Base-by-base conservation (phyloP, 192 early-diverging fungal species). In the Chytriomyces hyalinus region DNA sequence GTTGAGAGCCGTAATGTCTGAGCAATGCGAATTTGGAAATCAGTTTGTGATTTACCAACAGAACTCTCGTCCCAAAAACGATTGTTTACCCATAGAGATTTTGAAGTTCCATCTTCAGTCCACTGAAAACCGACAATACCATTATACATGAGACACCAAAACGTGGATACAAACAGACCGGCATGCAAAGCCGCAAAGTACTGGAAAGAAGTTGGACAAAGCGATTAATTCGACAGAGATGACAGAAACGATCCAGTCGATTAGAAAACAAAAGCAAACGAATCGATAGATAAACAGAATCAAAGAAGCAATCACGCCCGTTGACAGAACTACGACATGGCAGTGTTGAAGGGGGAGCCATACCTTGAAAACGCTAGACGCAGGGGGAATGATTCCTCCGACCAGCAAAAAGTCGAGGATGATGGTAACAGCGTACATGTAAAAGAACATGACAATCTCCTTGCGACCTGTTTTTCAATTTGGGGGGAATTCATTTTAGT, bases 371-470 rank as follows among this genome's bases (percentile, higher is more conserved):
- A 90, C 88, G 9, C 78, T 28, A n/a, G 90, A 91, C 6, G 94
- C 87, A 10, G 92, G 92, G 20, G 95, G 95, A 67, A 99, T 93
- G 80, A 99, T 96, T 67, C 95, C 95, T 53, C 94, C 93, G 65
- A 97, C 90, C 65, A 95, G 89, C 20, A 98, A 78, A 83, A 99
- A 91, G 82, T 99, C 97, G 62, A 98, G 79, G 60, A 96, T 81
- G 50, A 89, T 92, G 73, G 92, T 90, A 46, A 93, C 65, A 80
- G 94, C 92, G 85, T 98, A 99, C 65, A 97, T 83, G 82, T 98
- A 99, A 83, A 98, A 99, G 83, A 98, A 96, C 92, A 98, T 92
- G 67, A 97, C 93, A 82, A 98, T 98, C 86, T 98, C 98, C 86
- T 96, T 96, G 71, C 97, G 95, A 61, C 96, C 93, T 93, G 82